Conservation (phyloP, 179 eudicot genomes). For the Patellifolia procumbens region DNA sequence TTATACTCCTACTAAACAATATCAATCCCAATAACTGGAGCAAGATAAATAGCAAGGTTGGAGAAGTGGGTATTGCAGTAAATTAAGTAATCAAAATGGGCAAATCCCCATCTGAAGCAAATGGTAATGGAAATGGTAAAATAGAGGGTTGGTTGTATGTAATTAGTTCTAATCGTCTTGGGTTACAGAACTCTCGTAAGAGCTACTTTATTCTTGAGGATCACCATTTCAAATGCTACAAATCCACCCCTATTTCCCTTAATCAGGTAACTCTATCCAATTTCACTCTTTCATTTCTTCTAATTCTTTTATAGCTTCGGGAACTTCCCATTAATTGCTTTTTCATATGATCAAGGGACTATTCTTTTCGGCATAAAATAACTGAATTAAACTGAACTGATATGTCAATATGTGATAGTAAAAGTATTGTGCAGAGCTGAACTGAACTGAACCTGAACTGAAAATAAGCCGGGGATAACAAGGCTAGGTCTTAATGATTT, state of each 20-base stretch:
- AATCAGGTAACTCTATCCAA: conserved; percentile 33
- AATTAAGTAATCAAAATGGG: conserved; percentile 23
- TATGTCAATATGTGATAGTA: no score
- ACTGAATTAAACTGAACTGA: no score
- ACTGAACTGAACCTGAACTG: no score
- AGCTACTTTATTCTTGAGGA: conserved; percentile 65
- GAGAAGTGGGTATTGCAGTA: conserved; percentile 6
- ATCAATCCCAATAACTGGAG: background rate
- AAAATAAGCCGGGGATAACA: no score
- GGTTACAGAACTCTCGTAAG: conserved; percentile 53
- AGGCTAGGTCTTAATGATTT: no score
- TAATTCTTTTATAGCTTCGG: background rate
- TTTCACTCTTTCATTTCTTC: background rate
- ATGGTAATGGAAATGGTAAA: no score
- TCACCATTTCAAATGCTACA: conserved; percentile 58
- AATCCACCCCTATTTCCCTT: conserved; percentile 43
- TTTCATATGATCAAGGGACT: background rate
- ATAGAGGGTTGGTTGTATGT: conserved; percentile 70
- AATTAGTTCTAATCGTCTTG: conserved; percentile 59
- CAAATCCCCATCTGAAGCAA: conserved; percentile 26
- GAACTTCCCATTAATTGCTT: background rate
- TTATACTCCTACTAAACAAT: background rate
- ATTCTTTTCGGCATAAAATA: no score
- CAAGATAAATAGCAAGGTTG: background rate
- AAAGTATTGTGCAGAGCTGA: no score